A percentile compares a stretch with the other conserved stretches of the same genome.
Evolutionary conservation across 1,284 basidiomycete species (phyloP).

Genomic region (Ceratobasidium sp.): DNA sequence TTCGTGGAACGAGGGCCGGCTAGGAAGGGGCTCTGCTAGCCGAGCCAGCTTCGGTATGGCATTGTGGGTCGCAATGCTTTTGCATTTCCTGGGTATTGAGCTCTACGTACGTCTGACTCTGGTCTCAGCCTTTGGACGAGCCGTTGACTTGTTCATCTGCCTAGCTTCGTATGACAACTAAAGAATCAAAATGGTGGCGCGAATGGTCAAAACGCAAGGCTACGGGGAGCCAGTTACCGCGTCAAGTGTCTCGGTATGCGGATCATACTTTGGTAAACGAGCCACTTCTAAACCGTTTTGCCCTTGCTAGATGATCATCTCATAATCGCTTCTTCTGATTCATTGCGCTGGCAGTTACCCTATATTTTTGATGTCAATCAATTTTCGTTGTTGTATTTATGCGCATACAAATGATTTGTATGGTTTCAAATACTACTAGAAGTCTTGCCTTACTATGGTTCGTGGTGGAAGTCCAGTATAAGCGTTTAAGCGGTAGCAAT

Average conservation of each 20-base stretch:
- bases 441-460: background rate
- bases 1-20: constrained; percentile 27
- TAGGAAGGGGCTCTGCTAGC: constrained; percentile 42
- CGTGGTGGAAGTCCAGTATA: background rate
- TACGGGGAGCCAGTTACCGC: background rate
- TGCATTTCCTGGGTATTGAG: constrained; percentile 48
- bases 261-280: constrained; percentile 14
- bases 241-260: constrained; percentile 26
- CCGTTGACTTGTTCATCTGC: background rate
- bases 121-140: background rate
- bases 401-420: constrained; percentile 12
- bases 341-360: background rate
- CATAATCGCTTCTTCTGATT: background rate
- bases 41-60: constrained; percentile 47
- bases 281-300: constrained; percentile 38
- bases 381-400: background rate
- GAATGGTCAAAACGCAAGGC: constrained; percentile 35
- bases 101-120: constrained; percentile 45
- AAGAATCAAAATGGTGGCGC: constrained; percentile 22
- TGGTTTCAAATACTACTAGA: background rate
- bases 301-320: background rate
- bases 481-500: too few species aligned
- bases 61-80: constrained; percentile 47
- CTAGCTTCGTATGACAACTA: constrained; percentile 29
- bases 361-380: constrained; percentile 12